Conservation (phyloP, 371 early-diverging fungal genomes). For the Mortierella sp. region DNA sequence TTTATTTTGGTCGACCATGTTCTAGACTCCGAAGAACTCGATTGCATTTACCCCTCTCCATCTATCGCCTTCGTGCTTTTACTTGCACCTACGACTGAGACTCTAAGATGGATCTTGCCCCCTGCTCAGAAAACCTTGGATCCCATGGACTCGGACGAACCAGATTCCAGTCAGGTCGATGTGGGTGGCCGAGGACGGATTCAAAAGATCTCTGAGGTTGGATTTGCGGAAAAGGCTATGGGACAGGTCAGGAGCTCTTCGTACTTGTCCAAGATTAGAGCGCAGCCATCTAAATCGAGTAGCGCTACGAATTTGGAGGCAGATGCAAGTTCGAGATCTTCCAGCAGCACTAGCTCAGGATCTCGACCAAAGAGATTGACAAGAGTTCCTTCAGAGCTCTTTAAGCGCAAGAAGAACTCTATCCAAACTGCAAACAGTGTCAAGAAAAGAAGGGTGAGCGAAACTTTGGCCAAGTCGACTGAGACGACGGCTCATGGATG, state of each 20-base stretch:
- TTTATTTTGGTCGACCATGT: conserved; percentile 54
- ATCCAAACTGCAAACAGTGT: neutral
- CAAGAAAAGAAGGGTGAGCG: neutral
- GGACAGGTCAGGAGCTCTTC: conserved; percentile 8
- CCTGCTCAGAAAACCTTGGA: conserved; percentile 23
- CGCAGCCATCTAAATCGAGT: too few species aligned
- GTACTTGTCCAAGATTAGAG: conserved; percentile 11
- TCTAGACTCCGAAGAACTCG: conserved; percentile 49
- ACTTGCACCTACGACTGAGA: conserved; percentile 49
- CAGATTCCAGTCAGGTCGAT: conserved; percentile 31
- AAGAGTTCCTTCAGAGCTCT: conserved; percentile 24
- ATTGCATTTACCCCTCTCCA: conserved; percentile 43
- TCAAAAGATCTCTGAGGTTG: conserved; percentile 13
- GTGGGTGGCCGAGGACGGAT: conserved; percentile 34
- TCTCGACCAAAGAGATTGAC: neutral
- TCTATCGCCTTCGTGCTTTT: conserved; percentile 33
- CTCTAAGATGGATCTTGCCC: conserved; percentile 49
- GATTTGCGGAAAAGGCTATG: neutral
- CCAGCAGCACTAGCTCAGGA: neutral
- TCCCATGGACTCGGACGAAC: conserved; percentile 17
- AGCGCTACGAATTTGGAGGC: too few species aligned
- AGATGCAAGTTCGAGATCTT: too few species aligned
- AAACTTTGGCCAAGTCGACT: neutral
- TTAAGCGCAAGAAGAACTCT: conserved; percentile 25
- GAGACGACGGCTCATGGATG: neutral